A percentile compares a stretch with the other conserved stretches of the same genome.
Conservation (phyloP, 2,329 filamentous ascomycete species). For the Chrysoporthe puriensis region DNA sequence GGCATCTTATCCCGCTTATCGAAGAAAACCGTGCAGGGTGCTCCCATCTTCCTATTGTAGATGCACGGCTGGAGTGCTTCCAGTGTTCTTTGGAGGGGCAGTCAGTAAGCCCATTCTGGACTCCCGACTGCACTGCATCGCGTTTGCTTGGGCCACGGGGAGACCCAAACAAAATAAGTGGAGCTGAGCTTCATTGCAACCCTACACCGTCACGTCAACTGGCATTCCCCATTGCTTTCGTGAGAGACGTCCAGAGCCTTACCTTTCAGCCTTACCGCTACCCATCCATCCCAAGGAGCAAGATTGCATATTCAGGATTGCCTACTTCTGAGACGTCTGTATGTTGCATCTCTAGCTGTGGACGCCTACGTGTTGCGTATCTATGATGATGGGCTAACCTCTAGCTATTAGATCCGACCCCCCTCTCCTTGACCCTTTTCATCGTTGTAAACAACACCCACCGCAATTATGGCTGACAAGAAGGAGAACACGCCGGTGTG, state of each 20-base stretch:
- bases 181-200: slow-evolving; percentile 9
- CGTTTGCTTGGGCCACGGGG: slow-evolving; percentile 8
- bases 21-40: neutral
- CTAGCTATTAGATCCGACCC: neutral
- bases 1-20: neutral
- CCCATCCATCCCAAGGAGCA: neutral
- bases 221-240: slow-evolving; percentile 11
- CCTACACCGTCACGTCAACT: slow-evolving; percentile 18
- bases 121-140: neutral
- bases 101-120: neutral
- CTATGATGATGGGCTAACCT: neutral
- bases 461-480: slow-evolving; percentile 27
- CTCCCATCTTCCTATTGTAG: neutral
- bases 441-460: neutral
- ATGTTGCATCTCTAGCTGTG: neutral
- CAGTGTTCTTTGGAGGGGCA: neutral
- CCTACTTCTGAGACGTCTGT: neutral
- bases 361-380: too few species aligned
- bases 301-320: too few species aligned
- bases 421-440: slow-evolving; percentile 21
- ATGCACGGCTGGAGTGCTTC: neutral
- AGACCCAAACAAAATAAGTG: slow-evolving; percentile 25
- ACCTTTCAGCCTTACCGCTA: neutral
- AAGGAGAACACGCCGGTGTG: slow-evolving; percentile 26
- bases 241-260: neutral